Evolutionary conservation across 2,329 filamentous ascomycete genomes (phyloP), one percentile per base, ranked within the genome.

Genomic region (Exophiala sideris): DNA sequence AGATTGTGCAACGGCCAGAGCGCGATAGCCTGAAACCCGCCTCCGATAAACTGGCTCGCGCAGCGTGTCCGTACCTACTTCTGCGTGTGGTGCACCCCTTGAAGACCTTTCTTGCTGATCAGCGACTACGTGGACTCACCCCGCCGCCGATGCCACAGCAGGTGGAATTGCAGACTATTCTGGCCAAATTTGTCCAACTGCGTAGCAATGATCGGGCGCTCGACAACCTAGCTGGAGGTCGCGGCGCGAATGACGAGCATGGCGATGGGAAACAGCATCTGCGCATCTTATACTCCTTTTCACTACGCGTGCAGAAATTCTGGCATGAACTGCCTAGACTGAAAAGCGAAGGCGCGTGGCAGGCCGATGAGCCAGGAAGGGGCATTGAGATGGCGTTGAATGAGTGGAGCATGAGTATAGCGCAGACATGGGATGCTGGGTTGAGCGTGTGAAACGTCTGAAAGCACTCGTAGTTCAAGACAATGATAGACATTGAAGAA

Each of bases 61-160:
- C 87, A 3, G 83, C 86, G 0, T 86, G 89, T 0, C 90, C 90
- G 0, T 92, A 89, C 64, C 78, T 97, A 2, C 86, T 97, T 41
- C 76, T 96, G 1, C 85, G 94, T 2, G 84, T 88, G 10, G 90
- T 88, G 0, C 76, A 96, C 12, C 85, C 89, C 0, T 73, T 97
- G n/a, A 85, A 89, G 52, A 79, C 86, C 1, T 97, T 95, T 67
- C 85, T 95, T 42, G 88, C 91, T 3, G 94, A 99, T 69, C 92
- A 96, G 67, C 91, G 92, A 1, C 76, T 99, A 16, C 81, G 94
- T 11, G 91, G 94, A 0, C 81, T 85, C 46, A 94, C 95, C 84
- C 94, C 94, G 3, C 89, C 94, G 68, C 92, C 92, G 0, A 76
- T 89, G 4, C 86, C 84, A 7, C 89, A 96, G 66, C 81, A 89